phyloP scores from a whole-genome alignment of 2,329 filamentous ascomycete species.

The Fusarium guadeloupense region DNA sequence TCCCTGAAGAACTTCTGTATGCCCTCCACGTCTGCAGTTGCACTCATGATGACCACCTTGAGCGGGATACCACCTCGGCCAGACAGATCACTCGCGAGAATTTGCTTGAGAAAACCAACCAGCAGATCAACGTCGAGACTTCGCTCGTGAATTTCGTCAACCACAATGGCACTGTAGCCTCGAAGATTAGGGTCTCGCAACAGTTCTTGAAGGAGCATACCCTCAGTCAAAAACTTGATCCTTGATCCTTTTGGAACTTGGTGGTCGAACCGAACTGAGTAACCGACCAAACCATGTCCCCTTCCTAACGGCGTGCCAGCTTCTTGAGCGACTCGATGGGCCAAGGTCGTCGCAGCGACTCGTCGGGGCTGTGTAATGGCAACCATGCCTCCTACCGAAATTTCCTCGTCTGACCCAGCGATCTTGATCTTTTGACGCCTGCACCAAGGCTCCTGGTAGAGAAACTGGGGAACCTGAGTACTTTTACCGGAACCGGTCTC shows the following conservation, averaged over 20 bases:
- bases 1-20: constrained; percentile 78
- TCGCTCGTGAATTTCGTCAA: constrained; percentile 97
- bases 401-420: constrained; percentile 49
- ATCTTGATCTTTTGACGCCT: constrained; percentile 64
- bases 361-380: constrained; percentile 94
- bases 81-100: constrained; percentile 70
- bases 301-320: constrained; percentile 63
- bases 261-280: constrained; percentile 94
- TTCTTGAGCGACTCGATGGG: constrained; percentile 86
- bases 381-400: constrained; percentile 78
- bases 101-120: constrained; percentile 84
- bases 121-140: constrained; percentile 94
- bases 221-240: constrained; percentile 95
- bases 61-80: constrained; percentile 77
- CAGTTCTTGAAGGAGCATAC: constrained; percentile 95
- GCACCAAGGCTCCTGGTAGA: constrained; percentile 84
- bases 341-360: constrained; percentile 92
- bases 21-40: constrained; percentile 86
- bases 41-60: constrained; percentile 96
- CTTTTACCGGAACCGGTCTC: constrained; percentile 98
- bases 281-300: constrained; percentile 73
- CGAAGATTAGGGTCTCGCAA: constrained; percentile 82
- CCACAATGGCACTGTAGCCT: constrained; percentile 88
- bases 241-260: constrained; percentile 81
- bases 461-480: constrained; percentile 93